Conservation (phyloP, 371 early-diverging fungal species). For the Mortierella polycephala region DNA sequence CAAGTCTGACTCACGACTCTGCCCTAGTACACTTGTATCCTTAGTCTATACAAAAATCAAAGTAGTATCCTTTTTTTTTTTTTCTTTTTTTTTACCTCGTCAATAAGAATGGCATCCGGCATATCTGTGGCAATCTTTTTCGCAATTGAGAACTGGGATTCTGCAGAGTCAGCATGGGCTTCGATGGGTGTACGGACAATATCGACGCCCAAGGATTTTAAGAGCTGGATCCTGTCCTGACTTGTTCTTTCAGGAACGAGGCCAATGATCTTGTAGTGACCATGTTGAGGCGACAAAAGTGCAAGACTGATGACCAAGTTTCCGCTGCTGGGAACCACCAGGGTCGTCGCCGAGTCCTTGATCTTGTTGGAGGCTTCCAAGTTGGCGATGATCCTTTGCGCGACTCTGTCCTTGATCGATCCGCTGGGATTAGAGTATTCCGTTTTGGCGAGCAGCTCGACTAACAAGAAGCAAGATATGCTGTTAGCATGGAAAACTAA, state of each 20-base stretch:
- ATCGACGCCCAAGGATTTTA: conserved; percentile 82
- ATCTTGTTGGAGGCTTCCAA: conserved; percentile 40
- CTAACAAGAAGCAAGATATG: conserved; percentile 11
- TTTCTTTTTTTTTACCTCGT: conserved; percentile 63
- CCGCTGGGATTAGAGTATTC: conserved; percentile 82
- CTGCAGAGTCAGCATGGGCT: conserved; percentile 77
- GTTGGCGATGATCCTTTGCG: conserved; percentile 61
- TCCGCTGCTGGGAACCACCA: conserved; percentile 81
- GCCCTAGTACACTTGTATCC: neutral
- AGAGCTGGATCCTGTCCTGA: conserved; percentile 73
- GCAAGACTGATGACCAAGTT: conserved; percentile 69
- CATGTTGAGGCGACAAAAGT: conserved; percentile 57
- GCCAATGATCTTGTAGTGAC: conserved; percentile 65
- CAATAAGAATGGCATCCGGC: conserved; percentile 69
- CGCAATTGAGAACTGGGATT: conserved; percentile 78
- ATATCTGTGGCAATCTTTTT: conserved; percentile 66
- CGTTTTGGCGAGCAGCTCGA: conserved; percentile 75
- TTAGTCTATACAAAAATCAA: neutral
- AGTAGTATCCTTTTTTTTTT: too few species aligned
- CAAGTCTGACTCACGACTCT: conserved; percentile 24
- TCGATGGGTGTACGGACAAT: conserved; percentile 82
- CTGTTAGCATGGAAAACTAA: neutral
- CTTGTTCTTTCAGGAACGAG: conserved; percentile 81
- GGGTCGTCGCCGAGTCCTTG: conserved; percentile 54
- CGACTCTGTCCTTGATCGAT: conserved; percentile 82